A percentile compares a stretch with the other conserved stretches of the same genome.
phyloP scores from a whole-genome alignment of 306 rosid genomes.

The Elaeagnus macrophylla region DNA sequence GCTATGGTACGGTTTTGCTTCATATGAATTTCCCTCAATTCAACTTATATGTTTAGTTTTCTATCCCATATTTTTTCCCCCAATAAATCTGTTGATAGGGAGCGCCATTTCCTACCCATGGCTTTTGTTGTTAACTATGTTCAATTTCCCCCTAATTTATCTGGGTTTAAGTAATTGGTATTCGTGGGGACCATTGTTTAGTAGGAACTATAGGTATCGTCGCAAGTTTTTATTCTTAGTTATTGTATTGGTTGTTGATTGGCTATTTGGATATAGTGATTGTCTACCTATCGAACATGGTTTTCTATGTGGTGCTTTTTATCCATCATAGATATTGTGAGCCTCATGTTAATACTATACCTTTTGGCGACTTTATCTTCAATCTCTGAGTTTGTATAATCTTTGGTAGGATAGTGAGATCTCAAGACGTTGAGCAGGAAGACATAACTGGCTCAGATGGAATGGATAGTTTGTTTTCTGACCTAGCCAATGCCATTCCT shows the following conservation, averaged over 20 bases:
- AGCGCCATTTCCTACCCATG: conserved; percentile 3
- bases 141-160: not conserved
- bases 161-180: not conserved
- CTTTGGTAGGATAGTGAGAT: conserved; percentile 83
- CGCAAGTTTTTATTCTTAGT: not conserved
- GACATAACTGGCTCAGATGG: conserved; percentile 56
- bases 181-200: not conserved
- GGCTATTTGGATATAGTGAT: not conserved
- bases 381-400: conserved; percentile 8
- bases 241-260: not conserved
- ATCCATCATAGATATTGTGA: not conserved
- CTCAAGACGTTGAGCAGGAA: conserved; percentile 78
- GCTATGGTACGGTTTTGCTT: conserved; percentile 55
- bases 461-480: conserved; percentile 71
- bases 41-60: not conserved
- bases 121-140: not conserved
- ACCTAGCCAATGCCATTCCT: conserved; percentile 90
- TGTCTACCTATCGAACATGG: not conserved
- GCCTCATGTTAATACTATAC: not conserved
- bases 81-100: conserved; percentile 10
- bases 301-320: not conserved
- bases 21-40: not conserved
- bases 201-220: not conserved
- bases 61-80: not conserved
- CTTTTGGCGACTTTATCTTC: not conserved